Percentiles rank a stretch among this genome's conserved stretches.
Conservation (phyloP, 257 asterid species). For the Solanum etuberosum region DNA sequence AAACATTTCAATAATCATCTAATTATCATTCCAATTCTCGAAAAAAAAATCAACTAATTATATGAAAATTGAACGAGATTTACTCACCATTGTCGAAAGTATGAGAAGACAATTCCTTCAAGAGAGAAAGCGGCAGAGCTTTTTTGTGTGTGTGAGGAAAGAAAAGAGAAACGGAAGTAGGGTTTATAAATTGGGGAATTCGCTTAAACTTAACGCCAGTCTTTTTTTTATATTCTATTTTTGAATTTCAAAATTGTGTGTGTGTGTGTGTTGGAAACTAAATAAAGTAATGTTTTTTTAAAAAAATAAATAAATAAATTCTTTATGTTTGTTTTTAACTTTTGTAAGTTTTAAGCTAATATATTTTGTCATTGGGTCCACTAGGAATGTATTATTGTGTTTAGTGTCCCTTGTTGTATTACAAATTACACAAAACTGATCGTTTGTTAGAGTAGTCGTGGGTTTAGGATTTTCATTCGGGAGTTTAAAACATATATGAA, state of each 20-base stretch:
- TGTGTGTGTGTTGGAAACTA: neutral
- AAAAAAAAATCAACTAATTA: neutral
- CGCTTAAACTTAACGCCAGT: slow-evolving; percentile 15
- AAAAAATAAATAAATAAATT: no score
- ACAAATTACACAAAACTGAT: neutral
- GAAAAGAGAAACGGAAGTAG: neutral
- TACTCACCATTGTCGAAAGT: neutral
- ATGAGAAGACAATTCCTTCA: neutral
- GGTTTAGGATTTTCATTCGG: no score
- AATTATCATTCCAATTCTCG: neutral
- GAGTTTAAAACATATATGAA: no score
- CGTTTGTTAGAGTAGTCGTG: no score
- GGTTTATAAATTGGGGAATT: neutral
- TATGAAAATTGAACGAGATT: neutral
- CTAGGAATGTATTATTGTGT: neutral
- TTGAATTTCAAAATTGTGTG: slow-evolving; percentile 1
- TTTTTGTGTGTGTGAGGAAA: neutral
- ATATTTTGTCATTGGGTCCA: neutral
- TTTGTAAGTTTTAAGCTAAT: neutral
- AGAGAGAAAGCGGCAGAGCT: neutral
- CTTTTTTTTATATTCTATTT: neutral
- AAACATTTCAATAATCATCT: neutral
- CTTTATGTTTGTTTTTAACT: neutral
- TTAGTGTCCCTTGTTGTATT: neutral
- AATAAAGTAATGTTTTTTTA: neutral